Conservation (phyloP, 1,284 basidiomycete genomes). For the Somion occarium region DNA sequence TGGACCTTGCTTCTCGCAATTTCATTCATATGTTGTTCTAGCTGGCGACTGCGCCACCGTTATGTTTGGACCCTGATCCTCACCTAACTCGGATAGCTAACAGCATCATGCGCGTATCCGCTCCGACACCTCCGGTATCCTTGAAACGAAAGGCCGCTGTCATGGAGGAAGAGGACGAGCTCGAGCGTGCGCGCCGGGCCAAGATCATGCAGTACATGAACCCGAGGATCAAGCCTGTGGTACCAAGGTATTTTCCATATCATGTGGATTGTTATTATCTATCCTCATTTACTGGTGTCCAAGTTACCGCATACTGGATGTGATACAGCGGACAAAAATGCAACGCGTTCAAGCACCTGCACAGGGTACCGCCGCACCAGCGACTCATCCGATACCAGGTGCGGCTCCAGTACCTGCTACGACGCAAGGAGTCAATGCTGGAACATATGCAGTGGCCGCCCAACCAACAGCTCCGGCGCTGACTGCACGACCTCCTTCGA, state of each 20-base stretch:
- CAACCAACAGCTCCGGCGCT: background rate
- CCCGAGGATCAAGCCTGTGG: slow-evolving; percentile 36
- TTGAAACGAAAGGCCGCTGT: slow-evolving; percentile 71
- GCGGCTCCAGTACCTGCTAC: slow-evolving; percentile 12
- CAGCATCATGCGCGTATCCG: slow-evolving; percentile 61
- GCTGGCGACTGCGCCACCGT: slow-evolving; percentile 66
- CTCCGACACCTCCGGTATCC: slow-evolving; percentile 61
- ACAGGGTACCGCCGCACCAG: slow-evolving; percentile 9
- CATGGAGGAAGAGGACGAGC: slow-evolving; percentile 67
- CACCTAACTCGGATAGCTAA: slow-evolving; percentile 71
- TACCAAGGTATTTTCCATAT: slow-evolving; percentile 15
- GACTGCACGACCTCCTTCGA: background rate
- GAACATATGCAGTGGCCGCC: background rate
- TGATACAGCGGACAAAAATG: slow-evolving; percentile 24
- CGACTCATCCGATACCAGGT: slow-evolving; percentile 10
- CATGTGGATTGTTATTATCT: slow-evolving; percentile 3
- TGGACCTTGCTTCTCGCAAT: too few species aligned
- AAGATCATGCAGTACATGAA: slow-evolving; percentile 78
- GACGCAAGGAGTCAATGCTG: background rate
- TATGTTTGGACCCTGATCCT: slow-evolving; percentile 74
- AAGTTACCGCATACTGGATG: slow-evolving; percentile 54
- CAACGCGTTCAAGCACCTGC: slow-evolving; percentile 19
- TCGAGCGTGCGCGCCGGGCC: slow-evolving; percentile 58
- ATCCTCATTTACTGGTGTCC: slow-evolving; percentile 4
- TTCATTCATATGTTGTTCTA: too few species aligned